Base-by-base conservation (phyloP, 163 green algal species). In the Picocystis sp. region DNA sequence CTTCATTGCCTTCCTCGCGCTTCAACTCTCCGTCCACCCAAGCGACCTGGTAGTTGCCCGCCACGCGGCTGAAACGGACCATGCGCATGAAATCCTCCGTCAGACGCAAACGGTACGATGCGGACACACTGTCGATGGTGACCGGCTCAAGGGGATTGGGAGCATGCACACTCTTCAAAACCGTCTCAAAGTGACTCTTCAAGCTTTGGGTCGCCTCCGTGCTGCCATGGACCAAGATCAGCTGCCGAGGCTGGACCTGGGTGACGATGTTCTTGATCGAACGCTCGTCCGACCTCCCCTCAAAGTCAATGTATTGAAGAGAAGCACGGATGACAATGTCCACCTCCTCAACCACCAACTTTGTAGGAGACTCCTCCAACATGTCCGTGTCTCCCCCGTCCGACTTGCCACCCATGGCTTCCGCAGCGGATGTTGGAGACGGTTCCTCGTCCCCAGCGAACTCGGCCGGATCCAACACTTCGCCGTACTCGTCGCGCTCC, bases 401-500 rank as follows among this genome's bases (percentile, higher is more conserved):
- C 49, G 5, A 45, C 13, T 29, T 38, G 12, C 47, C 41, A 15
- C 8, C 29, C 29, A 8, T 5, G 8, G 5, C 29, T 38, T 38
- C 29, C 8, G 29, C 5, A 38, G 29, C 29, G 29, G 29, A 38
- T 8, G 29, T 38, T 12, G 29, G 29, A 38, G 29, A 38, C 8
- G 29, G 29, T 9, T 54, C 19, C 47, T 45, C n/a, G 22, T 56
- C 42, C 34, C 29, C 38, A 35, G 29, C 22, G 33, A 46, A 35
- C 25, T 29, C 15, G 2, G 53, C 47, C 12, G 57, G 47, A n/a
- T 78, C 57, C 1, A 89, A 45, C 13, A 63, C 44, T 1, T 61
- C 67, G 0, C 81, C 81, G 52, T 86, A 90, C 23, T 79, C 77
- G 47, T 90, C 81, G 61, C 71, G 80, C 17, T 69, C 55, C 44